A percentile compares a stretch with the other conserved stretches of the same genome.
These are phyloP conservation scores for Tulasnella sp. DNA, from an alignment of 768 basidiomycete genomes.

Conservation along the genomic window DNA sequence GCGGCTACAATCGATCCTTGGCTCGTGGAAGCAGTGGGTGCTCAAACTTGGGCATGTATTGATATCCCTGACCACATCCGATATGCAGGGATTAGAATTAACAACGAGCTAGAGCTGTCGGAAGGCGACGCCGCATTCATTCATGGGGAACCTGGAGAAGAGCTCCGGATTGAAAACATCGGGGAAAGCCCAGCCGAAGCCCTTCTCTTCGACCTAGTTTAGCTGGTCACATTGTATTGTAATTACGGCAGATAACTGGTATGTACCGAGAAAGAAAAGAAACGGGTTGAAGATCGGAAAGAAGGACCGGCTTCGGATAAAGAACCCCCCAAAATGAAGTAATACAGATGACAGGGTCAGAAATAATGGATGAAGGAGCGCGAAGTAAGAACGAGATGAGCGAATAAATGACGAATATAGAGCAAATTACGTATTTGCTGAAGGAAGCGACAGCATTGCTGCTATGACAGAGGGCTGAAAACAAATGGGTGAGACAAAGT, in stretches of 20 bases:
- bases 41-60: neutral
- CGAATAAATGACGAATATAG: neutral
- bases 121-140: constrained; percentile 12
- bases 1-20: constrained; percentile 51
- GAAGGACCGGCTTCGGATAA: neutral
- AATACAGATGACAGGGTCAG: neutral
- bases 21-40: constrained; percentile 30
- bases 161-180: constrained; percentile 8
- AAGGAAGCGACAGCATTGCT: neutral
- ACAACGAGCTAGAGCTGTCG: constrained; percentile 4
- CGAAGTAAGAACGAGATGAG: neutral
- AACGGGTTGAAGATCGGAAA: neutral
- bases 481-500: neutral
- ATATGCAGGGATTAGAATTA: neutral
- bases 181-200: constrained; percentile 3
- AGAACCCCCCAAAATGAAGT: neutral
- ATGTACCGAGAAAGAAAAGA: neutral
- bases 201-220: constrained; percentile 5
- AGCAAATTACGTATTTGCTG: neutral
- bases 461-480: neutral
- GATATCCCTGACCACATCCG: neutral
- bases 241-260: neutral
- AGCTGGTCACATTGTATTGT: neutral
- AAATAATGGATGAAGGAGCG: neutral
- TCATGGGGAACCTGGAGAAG: neutral